Evolutionary conservation across 345 rosid genomes (phyloP).

Genomic region (Citrus australasica): DNA sequence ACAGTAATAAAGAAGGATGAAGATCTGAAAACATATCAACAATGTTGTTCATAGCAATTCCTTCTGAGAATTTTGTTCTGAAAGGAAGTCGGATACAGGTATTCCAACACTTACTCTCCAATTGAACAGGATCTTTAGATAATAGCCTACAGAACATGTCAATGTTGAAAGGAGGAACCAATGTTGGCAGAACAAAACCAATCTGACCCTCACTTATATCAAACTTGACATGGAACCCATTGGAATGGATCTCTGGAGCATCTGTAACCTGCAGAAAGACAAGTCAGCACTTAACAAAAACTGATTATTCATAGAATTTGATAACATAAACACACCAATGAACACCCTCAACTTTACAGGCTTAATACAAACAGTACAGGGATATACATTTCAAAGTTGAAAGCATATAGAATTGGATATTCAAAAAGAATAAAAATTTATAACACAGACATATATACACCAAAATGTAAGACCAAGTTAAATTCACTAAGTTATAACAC

Average conservation of each 20-base stretch:
- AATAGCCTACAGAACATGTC: constrained; percentile 46
- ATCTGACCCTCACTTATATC: constrained; percentile 89
- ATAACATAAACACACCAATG: not conserved
- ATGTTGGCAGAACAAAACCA: constrained; percentile 90
- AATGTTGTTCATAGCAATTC: constrained; percentile 47
- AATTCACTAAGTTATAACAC: not conserved
- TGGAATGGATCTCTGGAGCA: constrained; percentile 98
- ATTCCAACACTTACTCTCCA: constrained; percentile 56
- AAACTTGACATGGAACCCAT: constrained; percentile 90
- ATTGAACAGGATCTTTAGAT: constrained; percentile 30
- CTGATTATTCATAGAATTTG: constrained; percentile 7
- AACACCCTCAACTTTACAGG: not conserved
- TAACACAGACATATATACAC: not conserved
- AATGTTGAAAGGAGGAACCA: constrained; percentile 66
- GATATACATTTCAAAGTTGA: not conserved
- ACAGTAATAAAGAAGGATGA: constrained; percentile 83
- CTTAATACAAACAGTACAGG: not conserved
- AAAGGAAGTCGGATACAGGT: constrained; percentile 94
- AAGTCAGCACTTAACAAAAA: not conserved
- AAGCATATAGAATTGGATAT: not conserved
- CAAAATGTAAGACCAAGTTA: not conserved
- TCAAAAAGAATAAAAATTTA: not conserved
- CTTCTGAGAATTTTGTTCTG: constrained; percentile 51
- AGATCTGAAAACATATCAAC: constrained; percentile 81
- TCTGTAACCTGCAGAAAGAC: constrained; percentile 69